A percentile compares a stretch with the other conserved stretches of the same genome.
phyloP scores from a whole-genome alignment of 768 basidiomycete genomes.

The Termitomyces sp. region DNA sequence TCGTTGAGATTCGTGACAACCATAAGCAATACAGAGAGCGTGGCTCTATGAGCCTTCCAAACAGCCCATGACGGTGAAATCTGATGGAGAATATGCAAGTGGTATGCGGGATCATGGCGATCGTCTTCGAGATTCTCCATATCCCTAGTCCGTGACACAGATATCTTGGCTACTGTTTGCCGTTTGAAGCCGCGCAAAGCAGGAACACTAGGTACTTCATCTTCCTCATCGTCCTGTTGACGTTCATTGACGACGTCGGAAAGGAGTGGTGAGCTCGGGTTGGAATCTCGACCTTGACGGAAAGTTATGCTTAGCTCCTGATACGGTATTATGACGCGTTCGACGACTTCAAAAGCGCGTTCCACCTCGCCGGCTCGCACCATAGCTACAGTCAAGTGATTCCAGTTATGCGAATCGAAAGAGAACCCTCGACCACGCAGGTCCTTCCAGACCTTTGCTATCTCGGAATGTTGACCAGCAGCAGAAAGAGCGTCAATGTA shows the following conservation, averaged over 20 bases:
- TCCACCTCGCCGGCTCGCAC: conserved; percentile 78
- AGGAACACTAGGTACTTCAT: conserved; percentile 21
- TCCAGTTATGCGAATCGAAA: conserved; percentile 92
- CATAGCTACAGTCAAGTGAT: conserved; percentile 70
- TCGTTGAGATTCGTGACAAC: conserved; percentile 42
- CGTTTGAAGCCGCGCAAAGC: conserved; percentile 23
- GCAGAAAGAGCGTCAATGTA: conserved; percentile 71
- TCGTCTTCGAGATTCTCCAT: conserved; percentile 11
- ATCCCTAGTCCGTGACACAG: conserved; percentile 9
- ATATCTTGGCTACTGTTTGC: conserved; percentile 11
- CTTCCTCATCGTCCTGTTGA: conserved; percentile 1
- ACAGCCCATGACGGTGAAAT: conserved; percentile 58
- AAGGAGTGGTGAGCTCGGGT: conserved; percentile 34
- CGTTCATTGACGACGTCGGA: conserved; percentile 23
- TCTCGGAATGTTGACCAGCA: conserved; percentile 52
- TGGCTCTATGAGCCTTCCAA: conserved; percentile 58
- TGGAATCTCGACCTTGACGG: conserved; percentile 19
- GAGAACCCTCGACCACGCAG: conserved; percentile 59
- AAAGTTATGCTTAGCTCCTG: conserved; percentile 25
- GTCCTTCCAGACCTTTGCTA: conserved; percentile 62
- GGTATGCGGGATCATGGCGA: conserved; percentile 46
- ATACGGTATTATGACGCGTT: conserved; percentile 67
- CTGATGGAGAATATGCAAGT: conserved; percentile 55
- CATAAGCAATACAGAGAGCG: conserved; percentile 40
- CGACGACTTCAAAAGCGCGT: conserved; percentile 78